phyloP scores from a whole-genome alignment of 2,329 filamentous ascomycete genomes.

The Balansia obtecta region DNA sequence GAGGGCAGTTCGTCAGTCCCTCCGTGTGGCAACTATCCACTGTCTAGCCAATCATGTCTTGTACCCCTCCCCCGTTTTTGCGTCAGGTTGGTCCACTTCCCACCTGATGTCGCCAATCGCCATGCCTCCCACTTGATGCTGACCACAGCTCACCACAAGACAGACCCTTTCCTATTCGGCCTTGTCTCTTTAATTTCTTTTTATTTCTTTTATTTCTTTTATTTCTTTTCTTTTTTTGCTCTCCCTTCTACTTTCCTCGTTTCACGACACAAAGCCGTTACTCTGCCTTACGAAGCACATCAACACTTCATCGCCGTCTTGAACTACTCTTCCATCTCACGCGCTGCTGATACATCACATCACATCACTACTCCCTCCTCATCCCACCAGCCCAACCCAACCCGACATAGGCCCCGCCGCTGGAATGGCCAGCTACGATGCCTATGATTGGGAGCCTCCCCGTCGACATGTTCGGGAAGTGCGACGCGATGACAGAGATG shows the following conservation, averaged over 20 bases:
- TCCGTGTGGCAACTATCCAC: not conserved
- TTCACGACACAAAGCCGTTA: no score
- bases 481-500: constrained; percentile 36
- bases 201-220: not conserved
- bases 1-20: no score
- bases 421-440: constrained; percentile 37
- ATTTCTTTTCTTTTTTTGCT: not conserved
- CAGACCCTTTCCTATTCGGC: not conserved
- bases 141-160: not conserved
- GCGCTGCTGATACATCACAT: not conserved
- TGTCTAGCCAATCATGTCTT: not conserved
- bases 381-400: no score
- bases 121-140: not conserved
- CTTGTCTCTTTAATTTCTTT: not conserved
- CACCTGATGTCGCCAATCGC: constrained; percentile 1
- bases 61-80: not conserved
- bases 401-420: not conserved
- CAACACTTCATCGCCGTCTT: not conserved
- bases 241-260: no score
- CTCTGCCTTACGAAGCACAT: not conserved
- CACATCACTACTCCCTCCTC: not conserved
- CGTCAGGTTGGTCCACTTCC: not conserved
- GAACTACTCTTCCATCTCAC: not conserved
- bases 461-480: constrained; percentile 43
- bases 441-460: constrained; percentile 39